Conservation (phyloP, 192 early-diverging fungal genomes). For the Linnemannia zychae region DNA sequence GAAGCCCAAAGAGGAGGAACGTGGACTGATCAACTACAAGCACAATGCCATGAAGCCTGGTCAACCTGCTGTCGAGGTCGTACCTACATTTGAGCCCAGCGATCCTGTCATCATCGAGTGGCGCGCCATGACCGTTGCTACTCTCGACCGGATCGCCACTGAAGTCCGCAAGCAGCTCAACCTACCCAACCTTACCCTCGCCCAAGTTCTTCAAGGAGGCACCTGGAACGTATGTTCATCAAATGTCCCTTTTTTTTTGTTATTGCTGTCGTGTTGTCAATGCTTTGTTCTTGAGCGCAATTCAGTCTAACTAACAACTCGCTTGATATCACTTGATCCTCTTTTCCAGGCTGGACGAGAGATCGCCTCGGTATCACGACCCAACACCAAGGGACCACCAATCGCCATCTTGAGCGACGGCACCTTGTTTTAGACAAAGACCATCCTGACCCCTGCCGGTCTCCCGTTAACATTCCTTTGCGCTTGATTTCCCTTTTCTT, state of each 20-base stretch:
- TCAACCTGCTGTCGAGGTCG: slow-evolving; percentile 45
- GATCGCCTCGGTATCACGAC: slow-evolving; percentile 81
- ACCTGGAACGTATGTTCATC: slow-evolving; percentile 83
- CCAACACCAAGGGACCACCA: slow-evolving; percentile 89
- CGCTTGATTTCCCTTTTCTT: neutral
- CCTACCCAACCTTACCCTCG: slow-evolving; percentile 77
- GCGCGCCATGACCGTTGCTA: slow-evolving; percentile 90
- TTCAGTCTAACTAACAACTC: neutral
- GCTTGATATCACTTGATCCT: neutral
- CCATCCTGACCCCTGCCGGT: neutral
- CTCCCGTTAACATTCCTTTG: neutral
- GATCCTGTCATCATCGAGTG: slow-evolving; percentile 94
- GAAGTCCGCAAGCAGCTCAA: slow-evolving; percentile 70
- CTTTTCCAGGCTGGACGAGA: slow-evolving; percentile 81
- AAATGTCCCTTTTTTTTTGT: slow-evolving; percentile 1
- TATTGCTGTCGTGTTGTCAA: too few species aligned
- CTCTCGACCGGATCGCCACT: slow-evolving; percentile 81
- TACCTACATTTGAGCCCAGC: slow-evolving; percentile 80
- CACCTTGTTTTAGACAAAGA: slow-evolving; percentile 77
- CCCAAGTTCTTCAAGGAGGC: slow-evolving; percentile 91
- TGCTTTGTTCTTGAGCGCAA: neutral
- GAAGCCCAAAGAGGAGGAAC: slow-evolving; percentile 64
- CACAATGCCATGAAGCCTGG: slow-evolving; percentile 47
- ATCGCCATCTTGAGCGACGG: slow-evolving; percentile 91
- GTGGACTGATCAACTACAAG: slow-evolving; percentile 69